Evolutionary conservation across 1,284 basidiomycete genomes (phyloP).

Genomic region (Irpex sp.): DNA sequence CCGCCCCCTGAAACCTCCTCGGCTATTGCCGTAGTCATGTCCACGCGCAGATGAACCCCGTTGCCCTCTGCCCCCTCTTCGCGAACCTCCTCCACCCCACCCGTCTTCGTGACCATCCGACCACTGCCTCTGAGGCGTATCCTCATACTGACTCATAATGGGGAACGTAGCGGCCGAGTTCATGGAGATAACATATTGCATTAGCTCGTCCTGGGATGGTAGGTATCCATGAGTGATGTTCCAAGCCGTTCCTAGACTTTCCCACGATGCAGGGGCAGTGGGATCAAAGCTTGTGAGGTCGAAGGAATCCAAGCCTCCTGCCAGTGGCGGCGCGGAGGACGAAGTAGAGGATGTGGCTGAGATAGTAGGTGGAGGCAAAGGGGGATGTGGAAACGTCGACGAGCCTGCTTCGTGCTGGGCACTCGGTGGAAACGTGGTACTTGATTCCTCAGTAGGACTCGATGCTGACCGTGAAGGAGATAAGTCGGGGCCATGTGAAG

Average conservation of each 20-base stretch:
- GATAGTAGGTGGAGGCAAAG: not conserved
- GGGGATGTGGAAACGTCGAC: not conserved
- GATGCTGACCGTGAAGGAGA: constrained; percentile 6
- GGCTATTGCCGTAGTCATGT: constrained; percentile 33
- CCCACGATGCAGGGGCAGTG: constrained; percentile 67
- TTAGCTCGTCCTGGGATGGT: constrained; percentile 69
- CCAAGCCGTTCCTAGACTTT: constrained; percentile 73
- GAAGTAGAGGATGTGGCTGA: constrained; percentile 12
- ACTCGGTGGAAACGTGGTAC: not conserved
- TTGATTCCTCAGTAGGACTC: constrained; percentile 3
- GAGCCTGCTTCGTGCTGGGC: not conserved
- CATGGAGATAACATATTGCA: constrained; percentile 55
- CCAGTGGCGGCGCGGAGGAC: constrained; percentile 29
- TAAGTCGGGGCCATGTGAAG: constrained; percentile 6
- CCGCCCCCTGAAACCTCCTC: constrained; percentile 24
- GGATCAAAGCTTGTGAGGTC: constrained; percentile 68
- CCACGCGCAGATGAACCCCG: constrained; percentile 10
- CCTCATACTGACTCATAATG: constrained; percentile 13
- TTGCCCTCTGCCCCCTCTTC: constrained; percentile 16
- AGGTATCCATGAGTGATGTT: constrained; percentile 55
- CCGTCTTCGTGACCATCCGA: constrained; percentile 9
- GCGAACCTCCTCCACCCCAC: constrained; percentile 12
- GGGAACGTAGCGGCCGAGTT: constrained; percentile 10
- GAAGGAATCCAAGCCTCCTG: constrained; percentile 59
- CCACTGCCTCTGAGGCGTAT: constrained; percentile 11